Percentiles rank a stretch among this genome's conserved stretches.
phyloP scores from a whole-genome alignment of 192 early-diverging fungal species.

The Coemansia sp. region DNA sequence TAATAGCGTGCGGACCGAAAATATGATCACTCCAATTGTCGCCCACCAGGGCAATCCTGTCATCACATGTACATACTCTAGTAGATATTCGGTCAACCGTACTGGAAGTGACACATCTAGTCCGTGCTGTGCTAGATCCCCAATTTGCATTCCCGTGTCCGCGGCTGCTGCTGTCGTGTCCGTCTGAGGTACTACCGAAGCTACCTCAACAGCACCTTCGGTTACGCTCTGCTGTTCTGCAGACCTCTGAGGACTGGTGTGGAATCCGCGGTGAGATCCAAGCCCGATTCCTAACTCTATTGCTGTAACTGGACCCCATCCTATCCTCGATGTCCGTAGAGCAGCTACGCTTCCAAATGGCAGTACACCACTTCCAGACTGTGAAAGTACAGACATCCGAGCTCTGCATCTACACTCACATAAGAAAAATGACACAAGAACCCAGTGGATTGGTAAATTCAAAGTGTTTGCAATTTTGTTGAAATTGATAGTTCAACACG shows the following conservation, averaged over 20 bases:
- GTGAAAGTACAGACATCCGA: too few relatives aligned
- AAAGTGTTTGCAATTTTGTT: too few relatives aligned
- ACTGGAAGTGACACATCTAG: conserved; percentile 71
- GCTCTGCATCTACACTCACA: too few relatives aligned
- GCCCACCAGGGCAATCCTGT: conserved; percentile 93
- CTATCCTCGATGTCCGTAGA: too few relatives aligned
- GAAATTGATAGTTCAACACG: too few relatives aligned
- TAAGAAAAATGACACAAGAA: too few relatives aligned
- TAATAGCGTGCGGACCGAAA: conserved; percentile 66
- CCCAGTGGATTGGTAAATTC: too few relatives aligned
- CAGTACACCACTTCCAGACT: too few relatives aligned
- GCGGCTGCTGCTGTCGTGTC: neutral
- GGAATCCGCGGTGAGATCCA: conserved; percentile 11
- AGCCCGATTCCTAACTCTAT: neutral
- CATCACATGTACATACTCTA: conserved; percentile 79
- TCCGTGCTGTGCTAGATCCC: conserved; percentile 83
- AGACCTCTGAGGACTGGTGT: conserved; percentile 14
- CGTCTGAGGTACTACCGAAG: neutral
- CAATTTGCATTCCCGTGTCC: conserved; percentile 65
- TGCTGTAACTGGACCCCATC: neutral
- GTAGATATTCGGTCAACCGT: conserved; percentile 63
- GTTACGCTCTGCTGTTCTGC: conserved; percentile 4
- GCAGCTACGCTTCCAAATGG: too few relatives aligned
- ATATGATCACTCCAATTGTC: conserved; percentile 71
- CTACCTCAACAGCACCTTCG: neutral